Percentiles rank a stretch among this genome's conserved stretches.
These are phyloP conservation scores for Calonectria honghensis DNA, from an alignment of 2,329 filamentous ascomycete species.

Conservation along the genomic window DNA sequence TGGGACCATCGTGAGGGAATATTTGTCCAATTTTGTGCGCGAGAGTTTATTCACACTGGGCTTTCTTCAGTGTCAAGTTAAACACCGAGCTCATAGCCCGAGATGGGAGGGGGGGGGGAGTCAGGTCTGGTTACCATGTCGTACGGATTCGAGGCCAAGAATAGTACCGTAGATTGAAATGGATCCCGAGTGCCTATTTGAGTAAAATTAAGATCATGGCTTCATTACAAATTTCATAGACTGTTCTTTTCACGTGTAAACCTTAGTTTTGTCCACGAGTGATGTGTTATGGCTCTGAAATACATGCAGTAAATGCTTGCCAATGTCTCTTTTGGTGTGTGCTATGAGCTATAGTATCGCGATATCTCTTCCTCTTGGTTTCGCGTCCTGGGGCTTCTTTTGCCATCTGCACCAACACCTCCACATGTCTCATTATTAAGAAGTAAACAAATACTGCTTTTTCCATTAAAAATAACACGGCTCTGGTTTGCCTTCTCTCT, in stretches of 20 bases:
- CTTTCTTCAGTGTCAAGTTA: neutral
- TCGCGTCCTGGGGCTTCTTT: neutral
- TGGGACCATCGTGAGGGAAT: neutral
- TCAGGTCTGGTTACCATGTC: neutral
- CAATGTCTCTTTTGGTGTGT: neutral
- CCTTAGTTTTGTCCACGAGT: neutral
- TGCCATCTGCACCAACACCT: neutral
- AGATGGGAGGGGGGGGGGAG: neutral
- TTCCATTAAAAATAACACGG: no score
- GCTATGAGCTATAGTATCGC: neutral
- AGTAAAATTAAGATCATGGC: neutral
- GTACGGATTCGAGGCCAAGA: neutral
- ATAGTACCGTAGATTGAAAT: neutral
- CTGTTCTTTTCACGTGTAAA: neutral
- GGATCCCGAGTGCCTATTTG: neutral
- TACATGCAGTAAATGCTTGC: neutral
- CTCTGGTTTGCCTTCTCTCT: no score
- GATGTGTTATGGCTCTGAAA: neutral
- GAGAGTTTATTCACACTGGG: neutral
- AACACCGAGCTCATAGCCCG: neutral
- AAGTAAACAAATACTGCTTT: no score
- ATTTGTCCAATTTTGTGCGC: neutral
- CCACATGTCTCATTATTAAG: neutral
- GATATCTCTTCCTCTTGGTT: neutral
- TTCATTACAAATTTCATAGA: neutral